Evolutionary conservation across 371 early-diverging fungal species (phyloP), one percentile per base, ranked within the genome.

Genomic region (Mortierella sp.): DNA sequence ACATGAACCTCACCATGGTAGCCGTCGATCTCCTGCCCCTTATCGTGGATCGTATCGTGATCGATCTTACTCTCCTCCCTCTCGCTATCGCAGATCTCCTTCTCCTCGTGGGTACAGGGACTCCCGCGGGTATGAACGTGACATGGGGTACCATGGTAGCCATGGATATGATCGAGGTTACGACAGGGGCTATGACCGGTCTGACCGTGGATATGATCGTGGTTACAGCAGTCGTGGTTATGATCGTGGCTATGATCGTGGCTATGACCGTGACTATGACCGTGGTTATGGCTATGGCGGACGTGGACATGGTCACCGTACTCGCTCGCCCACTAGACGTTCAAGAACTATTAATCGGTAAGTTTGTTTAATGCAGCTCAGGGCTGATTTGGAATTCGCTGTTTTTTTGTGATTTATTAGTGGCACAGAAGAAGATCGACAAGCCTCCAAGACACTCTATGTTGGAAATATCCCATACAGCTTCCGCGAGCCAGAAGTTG

Each of bases 391-490:
- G 61, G 65, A 43, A 55, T 20, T 37, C 30, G 11, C 20, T 51
- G 63, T 40, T 24, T 49, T 54, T 39, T 14, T 14, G 62, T 67
- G 9, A 40, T 35, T n/a, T 37, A n/a, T 22, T 45, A 91, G 92
- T 77, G 94, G 94, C 28, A 86, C 87, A 45, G 93, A 92, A 47
- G 88, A 89, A 70, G 93, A 93, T 70, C 86, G 94, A 55, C 76
- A 86, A 55, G 86, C 79, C 0, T 90, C 93, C 3, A 89, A 89
- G 37, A 92, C 92, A 18, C 76, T 94, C 30, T 94, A 90, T 73
- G 89, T 93, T n/a, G 95, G 95, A 58, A 94, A 94, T 71, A 87
- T 94, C 68, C 95, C 95, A n/a, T 94, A 94, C 71, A 86, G 84
- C 58, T 93, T 89, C 73, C 86, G 87, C 62, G 94, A 94, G 73